Base-by-base conservation (phyloP, 1,284 basidiomycete species). In the Moniliophthora roreri region DNA sequence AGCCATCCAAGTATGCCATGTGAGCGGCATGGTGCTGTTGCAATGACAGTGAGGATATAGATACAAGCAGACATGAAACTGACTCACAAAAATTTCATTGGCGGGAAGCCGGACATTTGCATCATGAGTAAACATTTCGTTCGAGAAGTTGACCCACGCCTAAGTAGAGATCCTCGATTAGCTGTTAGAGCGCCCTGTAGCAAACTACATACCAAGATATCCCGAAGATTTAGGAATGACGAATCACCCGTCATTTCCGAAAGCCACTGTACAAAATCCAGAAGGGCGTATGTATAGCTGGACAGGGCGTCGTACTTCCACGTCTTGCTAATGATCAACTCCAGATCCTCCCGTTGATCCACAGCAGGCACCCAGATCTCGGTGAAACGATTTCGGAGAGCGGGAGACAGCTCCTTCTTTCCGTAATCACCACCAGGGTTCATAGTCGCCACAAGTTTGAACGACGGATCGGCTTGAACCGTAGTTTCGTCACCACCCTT, bases 371-470 rank as follows among this genome's bases (percentile, higher is more conserved):
- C 97, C 95, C 95, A 99, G 40, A 99, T 97, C 68, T 99, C 97
- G 9, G 97, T 99, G 73, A 99, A 99, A 13, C 97, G 87, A 72
- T 99, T 99, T 23, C 97, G 85, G 42, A 99, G 77, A 0, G 97
- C 97, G 24, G 96, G 96, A 0, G 95, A 98, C 3, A 99, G 78
- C 67, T 99, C 97, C 69, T 99, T 99, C 76, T 99, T 99, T 37
- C 97, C 97, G 63, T 97, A 99, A 68, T 99, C 97, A 35, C 97
- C 97, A 34, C 97, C 97, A 0, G 97, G 97, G 68, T 99, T 99
- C 97, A 99, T 99, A 0, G 97, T 99, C 1, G 97, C 95, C 0
- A 98, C 78, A 36, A 99, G 83, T 66, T 96, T 89, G 78, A 99
- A 99, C 2, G 72, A 71, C 2, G 77, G 69, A 11, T 75, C 66